Evolutionary conservation across 2,329 filamentous ascomycete genomes (phyloP).

Genomic region (Fusarium illudens): DNA sequence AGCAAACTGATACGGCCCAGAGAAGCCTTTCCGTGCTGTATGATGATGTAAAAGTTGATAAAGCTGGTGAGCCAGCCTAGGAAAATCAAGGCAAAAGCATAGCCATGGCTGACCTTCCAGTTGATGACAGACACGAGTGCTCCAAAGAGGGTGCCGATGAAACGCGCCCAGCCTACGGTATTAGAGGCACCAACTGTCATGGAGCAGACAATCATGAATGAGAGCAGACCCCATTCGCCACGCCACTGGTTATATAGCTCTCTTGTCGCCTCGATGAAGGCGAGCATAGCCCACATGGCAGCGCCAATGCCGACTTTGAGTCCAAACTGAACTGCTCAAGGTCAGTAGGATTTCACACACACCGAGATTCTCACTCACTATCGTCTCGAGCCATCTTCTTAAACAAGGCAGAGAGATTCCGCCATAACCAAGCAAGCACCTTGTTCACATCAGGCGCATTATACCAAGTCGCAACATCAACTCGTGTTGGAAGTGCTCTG

Average conservation of each 20-base stretch:
- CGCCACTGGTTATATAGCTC: constrained; percentile 87
- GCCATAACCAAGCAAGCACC: constrained; percentile 33
- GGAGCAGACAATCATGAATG: constrained; percentile 98
- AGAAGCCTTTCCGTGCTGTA: constrained; percentile 84
- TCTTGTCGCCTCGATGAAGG: constrained; percentile 80
- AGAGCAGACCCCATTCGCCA: constrained; percentile 95
- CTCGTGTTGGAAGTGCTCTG: not conserved
- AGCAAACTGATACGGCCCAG: constrained; percentile 93
- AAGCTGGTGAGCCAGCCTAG: constrained; percentile 84
- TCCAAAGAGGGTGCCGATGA: constrained; percentile 85
- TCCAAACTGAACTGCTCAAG: constrained; percentile 69
- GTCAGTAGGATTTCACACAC: constrained; percentile 52
- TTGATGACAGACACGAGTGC: constrained; percentile 77
- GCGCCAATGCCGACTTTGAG: constrained; percentile 94
- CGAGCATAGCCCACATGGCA: constrained; percentile 85
- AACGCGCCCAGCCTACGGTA: constrained; percentile 85
- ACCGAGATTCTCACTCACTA: constrained; percentile 50
- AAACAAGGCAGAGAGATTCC: constrained; percentile 47
- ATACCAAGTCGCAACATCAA: constrained; percentile 16
- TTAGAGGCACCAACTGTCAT: constrained; percentile 99
- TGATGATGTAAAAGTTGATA: constrained; percentile 87
- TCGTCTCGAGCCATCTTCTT: constrained; percentile 56
- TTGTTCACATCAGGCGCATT: constrained; percentile 27
- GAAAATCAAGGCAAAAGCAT: constrained; percentile 76
- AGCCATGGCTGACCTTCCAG: constrained; percentile 80